Conservation (phyloP, 139 green algal species). For the Chlamydomonas schloesseri region DNA sequence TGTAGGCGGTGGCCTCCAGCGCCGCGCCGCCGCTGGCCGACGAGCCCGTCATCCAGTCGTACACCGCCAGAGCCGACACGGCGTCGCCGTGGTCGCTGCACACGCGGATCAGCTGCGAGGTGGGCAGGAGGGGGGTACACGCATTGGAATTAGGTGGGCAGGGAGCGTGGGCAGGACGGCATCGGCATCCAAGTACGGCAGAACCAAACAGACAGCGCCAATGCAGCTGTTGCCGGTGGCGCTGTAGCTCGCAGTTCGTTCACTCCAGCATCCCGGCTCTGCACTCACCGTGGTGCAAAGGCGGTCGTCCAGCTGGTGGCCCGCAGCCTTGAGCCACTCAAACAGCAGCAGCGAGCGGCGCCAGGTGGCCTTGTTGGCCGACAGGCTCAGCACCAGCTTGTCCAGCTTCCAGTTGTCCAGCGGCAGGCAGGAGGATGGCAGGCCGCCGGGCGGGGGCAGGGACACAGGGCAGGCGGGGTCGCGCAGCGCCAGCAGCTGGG, state of each 20-base stretch:
- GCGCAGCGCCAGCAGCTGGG: constrained; percentile 51
- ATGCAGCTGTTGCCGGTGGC: too few relatives aligned
- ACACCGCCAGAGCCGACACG: constrained; percentile 77
- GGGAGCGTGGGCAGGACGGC: too few relatives aligned
- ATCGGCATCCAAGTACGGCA: too few relatives aligned
- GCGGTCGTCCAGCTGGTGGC: constrained; percentile 81
- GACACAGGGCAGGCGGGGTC: constrained; percentile 53
- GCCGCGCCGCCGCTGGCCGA: constrained; percentile 70
- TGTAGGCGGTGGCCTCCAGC: constrained; percentile 82
- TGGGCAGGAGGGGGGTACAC: neutral
- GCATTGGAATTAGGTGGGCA: too few relatives aligned
- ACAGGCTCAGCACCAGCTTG: constrained; percentile 82
- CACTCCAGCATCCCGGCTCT: neutral
- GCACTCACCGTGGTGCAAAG: constrained; percentile 83
- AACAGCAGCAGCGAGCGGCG: constrained; percentile 77
- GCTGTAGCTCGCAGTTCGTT: too few relatives aligned
- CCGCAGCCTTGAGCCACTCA: constrained; percentile 79
- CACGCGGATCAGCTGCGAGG: constrained; percentile 81
- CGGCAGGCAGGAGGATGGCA: constrained; percentile 42
- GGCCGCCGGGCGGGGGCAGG: constrained; percentile 47
- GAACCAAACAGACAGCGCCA: too few relatives aligned
- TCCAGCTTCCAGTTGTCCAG: constrained; percentile 88
- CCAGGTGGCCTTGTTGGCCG: constrained; percentile 83
- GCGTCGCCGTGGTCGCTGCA: constrained; percentile 83
- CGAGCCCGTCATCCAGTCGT: constrained; percentile 87